phyloP scores from a whole-genome alignment of 805 yeast species.

The Nadsonia fulvescens region DNA sequence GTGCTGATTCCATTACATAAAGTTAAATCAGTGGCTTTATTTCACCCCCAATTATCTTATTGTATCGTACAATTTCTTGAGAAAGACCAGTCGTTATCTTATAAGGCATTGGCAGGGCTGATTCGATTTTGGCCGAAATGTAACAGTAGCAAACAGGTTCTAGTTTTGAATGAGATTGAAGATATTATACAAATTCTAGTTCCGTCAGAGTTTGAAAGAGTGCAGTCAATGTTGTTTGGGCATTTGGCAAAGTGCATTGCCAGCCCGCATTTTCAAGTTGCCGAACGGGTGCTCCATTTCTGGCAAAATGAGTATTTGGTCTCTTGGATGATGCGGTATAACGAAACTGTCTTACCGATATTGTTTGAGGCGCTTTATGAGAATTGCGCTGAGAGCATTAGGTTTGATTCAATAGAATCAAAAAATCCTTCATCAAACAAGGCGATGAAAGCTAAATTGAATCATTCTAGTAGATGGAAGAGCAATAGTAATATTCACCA shows the following conservation, averaged over 20 bases:
- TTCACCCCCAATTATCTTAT: constrained; percentile 93
- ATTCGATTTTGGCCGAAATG: constrained; percentile 93
- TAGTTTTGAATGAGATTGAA: constrained; percentile 90
- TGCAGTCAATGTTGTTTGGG: constrained; percentile 83
- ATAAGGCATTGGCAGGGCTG: constrained; percentile 89
- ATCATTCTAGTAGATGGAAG: constrained; percentile 53
- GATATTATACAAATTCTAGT: constrained; percentile 94
- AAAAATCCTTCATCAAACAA: no score
- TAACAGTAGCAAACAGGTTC: constrained; percentile 83
- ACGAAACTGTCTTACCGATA: constrained; percentile 82
- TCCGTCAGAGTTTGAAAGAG: constrained; percentile 76
- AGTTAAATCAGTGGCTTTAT: constrained; percentile 69
- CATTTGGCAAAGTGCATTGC: constrained; percentile 88
- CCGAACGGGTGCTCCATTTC: constrained; percentile 82
- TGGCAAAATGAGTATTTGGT: constrained; percentile 93
- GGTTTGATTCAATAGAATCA: no score
- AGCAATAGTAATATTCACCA: constrained; percentile 93
- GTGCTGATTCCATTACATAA: constrained; percentile 86
- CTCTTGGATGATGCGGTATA: constrained; percentile 69
- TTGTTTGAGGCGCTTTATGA: constrained; percentile 82
- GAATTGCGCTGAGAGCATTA: no score
- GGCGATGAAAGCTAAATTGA: no score
- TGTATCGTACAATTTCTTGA: constrained; percentile 93
- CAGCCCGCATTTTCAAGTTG: constrained; percentile 92
- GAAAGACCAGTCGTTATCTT: constrained; percentile 81